Evolutionary conservation across 2,329 filamentous ascomycete genomes (phyloP).

Genomic region (Plenodomus lindquistii): DNA sequence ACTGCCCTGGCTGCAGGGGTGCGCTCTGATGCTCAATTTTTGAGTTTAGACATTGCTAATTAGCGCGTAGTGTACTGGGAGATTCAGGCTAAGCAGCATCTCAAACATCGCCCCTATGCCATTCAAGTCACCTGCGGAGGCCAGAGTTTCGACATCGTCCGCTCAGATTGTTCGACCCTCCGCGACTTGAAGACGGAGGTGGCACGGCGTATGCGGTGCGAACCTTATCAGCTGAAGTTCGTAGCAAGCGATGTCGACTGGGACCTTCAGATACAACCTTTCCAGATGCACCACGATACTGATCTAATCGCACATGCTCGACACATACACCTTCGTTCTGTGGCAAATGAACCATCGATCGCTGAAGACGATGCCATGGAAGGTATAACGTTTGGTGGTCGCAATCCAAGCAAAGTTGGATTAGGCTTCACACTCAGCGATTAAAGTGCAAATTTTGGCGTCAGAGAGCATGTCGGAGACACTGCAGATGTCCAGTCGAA

Average conservation of each 20-base stretch:
- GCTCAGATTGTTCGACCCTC: constrained; percentile 10
- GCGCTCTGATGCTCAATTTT: neutral
- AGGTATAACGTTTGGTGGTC: constrained; percentile 6
- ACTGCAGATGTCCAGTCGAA: no score
- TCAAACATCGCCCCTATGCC: neutral
- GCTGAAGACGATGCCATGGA: constrained; percentile 5
- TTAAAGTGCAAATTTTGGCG: no score
- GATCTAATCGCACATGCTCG: constrained; percentile 1
- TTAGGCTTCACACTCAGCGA: no score
- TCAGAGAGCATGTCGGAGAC: no score
- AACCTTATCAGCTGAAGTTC: constrained; percentile 6
- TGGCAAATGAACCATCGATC: neutral
- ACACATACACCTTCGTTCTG: constrained; percentile 2
- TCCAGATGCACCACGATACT: constrained; percentile 3
- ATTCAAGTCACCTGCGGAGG: neutral
- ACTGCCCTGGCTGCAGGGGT: constrained; percentile 10
- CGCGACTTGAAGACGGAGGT: constrained; percentile 9
- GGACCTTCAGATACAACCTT: neutral
- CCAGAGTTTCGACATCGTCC: constrained; percentile 5
- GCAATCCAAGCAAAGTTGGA: no score
- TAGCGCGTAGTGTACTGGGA: neutral
- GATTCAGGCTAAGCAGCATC: neutral
- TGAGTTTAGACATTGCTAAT: neutral
- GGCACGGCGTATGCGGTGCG: constrained; percentile 16
- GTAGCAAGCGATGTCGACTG: constrained; percentile 1